Evolutionary conservation across 441 rosid species (phyloP).

Genomic region (Iberis amara): DNA sequence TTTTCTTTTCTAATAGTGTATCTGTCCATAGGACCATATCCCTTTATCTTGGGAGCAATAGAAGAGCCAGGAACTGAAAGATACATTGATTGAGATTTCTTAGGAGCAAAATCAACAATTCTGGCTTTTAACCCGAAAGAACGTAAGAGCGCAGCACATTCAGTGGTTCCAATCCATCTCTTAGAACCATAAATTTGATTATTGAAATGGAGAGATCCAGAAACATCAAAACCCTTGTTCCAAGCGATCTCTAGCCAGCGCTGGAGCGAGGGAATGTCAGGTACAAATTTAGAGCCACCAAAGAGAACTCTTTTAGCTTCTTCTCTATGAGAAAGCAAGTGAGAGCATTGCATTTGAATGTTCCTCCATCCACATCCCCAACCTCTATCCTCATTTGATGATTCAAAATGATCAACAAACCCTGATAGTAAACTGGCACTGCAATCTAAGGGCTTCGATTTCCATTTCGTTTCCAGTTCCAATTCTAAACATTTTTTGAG

Average conservation of each 20-base stretch:
- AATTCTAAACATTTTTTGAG: slow-evolving; percentile 44
- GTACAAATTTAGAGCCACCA: slow-evolving; percentile 64
- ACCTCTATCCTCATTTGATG: slow-evolving; percentile 45
- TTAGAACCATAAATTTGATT: slow-evolving; percentile 43
- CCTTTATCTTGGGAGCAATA: slow-evolving; percentile 37
- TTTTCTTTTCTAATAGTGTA: slow-evolving; percentile 29
- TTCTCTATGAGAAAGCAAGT: slow-evolving; percentile 46
- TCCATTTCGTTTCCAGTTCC: slow-evolving; percentile 35
- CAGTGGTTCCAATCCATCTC: slow-evolving; percentile 66
- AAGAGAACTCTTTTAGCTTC: slow-evolving; percentile 48
- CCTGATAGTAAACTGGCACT: slow-evolving; percentile 41
- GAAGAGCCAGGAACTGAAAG: slow-evolving; percentile 65
- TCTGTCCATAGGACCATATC: slow-evolving; percentile 70
- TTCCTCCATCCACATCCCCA: slow-evolving; percentile 95
- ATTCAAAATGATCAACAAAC: slow-evolving; percentile 60
- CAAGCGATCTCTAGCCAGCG: slow-evolving; percentile 82
- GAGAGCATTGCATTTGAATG: slow-evolving; percentile 73
- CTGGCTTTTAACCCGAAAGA: slow-evolving; percentile 70
- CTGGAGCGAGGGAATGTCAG: slow-evolving; percentile 64
- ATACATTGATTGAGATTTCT: slow-evolving; percentile 42
- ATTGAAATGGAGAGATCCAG: slow-evolving; percentile 56
- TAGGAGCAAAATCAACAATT: slow-evolving; percentile 71
- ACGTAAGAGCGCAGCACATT: slow-evolving; percentile 70
- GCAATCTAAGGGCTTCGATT: slow-evolving; percentile 23
- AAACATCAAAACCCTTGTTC: slow-evolving; percentile 61